These are phyloP conservation scores for Isatis tinctoria DNA, from an alignment of 345 rosid genomes.

Conservation along the genomic window DNA sequence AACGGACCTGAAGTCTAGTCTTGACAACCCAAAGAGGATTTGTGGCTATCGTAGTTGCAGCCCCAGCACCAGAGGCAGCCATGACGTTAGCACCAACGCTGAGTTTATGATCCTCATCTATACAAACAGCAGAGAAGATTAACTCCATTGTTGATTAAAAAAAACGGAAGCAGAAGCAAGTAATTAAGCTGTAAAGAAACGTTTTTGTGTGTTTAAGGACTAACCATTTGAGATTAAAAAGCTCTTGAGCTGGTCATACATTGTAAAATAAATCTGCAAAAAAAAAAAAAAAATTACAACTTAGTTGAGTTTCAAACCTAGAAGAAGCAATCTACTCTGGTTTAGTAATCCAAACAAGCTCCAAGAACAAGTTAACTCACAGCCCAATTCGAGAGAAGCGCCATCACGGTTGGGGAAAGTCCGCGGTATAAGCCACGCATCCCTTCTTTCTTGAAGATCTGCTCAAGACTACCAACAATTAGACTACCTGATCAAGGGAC, in stretches of 20 bases:
- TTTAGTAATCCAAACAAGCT: not conserved
- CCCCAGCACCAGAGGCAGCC: constrained; percentile 92
- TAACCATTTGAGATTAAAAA: constrained; percentile 51
- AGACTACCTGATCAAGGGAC: constrained; percentile 54
- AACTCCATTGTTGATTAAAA: not conserved
- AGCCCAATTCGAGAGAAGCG: constrained; percentile 90
- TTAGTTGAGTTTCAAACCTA: not conserved
- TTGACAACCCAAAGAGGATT: constrained; percentile 98
- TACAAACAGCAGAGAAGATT: not conserved
- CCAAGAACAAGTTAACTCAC: no score
- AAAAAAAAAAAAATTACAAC: not conserved
- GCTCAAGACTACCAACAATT: constrained; percentile 73
- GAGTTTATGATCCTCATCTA: constrained; percentile 53
- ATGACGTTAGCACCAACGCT: constrained; percentile 69
- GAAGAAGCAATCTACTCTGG: not conserved
- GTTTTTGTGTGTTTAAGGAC: constrained; percentile 21
- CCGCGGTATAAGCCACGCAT: constrained; percentile 80
- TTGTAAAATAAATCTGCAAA: constrained; percentile 76
- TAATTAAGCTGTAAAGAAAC: not conserved
- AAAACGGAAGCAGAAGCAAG: not conserved
- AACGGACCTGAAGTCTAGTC: constrained; percentile 76
- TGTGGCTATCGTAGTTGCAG: constrained; percentile 66
- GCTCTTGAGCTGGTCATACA: constrained; percentile 81
- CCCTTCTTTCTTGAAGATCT: constrained; percentile 68
- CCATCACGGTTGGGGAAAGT: constrained; percentile 69